phyloP scores from a whole-genome alignment of 129 eudicot genomes.

The Flaveria linearis region DNA sequence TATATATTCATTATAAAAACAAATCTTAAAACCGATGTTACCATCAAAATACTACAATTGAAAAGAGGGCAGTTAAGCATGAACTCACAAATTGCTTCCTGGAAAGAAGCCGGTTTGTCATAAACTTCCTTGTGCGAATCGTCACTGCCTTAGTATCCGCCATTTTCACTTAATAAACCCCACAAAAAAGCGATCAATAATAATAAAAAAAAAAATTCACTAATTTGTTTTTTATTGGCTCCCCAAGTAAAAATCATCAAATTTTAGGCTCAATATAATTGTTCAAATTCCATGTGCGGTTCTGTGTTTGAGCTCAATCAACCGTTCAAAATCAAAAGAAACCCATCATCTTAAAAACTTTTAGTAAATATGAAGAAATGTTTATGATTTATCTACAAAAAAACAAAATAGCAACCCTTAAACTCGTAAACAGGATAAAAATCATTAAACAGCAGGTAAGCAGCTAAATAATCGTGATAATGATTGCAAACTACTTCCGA shows the following conservation, averaged over 20 bases:
- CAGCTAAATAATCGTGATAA: neutral
- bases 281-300: neutral
- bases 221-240: neutral
- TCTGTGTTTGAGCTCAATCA: no score
- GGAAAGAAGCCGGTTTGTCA: constrained; percentile 46
- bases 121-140: constrained; percentile 43
- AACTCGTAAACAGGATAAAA: neutral
- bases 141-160: constrained; percentile 45
- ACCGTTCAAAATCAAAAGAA: no score
- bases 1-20: neutral
- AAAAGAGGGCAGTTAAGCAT: neutral
- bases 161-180: constrained; percentile 32
- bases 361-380: neutral
- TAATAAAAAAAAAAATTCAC: neutral
- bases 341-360: neutral
- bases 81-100: constrained; percentile 45
- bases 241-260: neutral
- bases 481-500: neutral
- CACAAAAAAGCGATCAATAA: neutral
- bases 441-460: neutral
- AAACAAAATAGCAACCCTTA: neutral
- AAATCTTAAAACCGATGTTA: neutral
- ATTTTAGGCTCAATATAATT: neutral
- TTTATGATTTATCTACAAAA: neutral
- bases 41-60: neutral